Evolutionary conservation across 2,329 filamentous ascomycete species (phyloP), one percentile per base, ranked within the genome.

Genomic region (Hypoxylon sp.): DNA sequence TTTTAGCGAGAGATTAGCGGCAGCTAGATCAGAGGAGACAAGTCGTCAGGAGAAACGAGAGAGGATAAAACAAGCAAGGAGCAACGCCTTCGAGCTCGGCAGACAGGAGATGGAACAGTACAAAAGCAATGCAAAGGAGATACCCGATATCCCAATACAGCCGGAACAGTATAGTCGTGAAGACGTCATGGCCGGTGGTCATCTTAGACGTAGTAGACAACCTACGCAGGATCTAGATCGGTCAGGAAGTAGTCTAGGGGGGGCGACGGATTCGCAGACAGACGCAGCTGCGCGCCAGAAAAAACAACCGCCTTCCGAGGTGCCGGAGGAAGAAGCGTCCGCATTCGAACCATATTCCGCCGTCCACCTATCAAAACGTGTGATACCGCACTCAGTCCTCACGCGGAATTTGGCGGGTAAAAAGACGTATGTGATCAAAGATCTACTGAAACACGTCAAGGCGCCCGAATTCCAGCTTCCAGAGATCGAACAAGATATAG

Each of bases 301-400:
- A 59, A 77, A 72, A 65, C 67, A 68, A 13, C 61, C 72, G 32
- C 72, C 82, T 48, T 76, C 76, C 43, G 79, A 81, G 30, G 77
- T 80, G 3, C 74, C 79, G 3, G 79, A 82, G 30, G 80, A 83
- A 1, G 87, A 89, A 65, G 79, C 86, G 1, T 86, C 90, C 1
- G 87, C 88, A 49, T 97, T 96, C 74, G 96, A 99, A 74, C 87
- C 93, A 2, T 97, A 94, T 78, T 98, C 96, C 5, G 89, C 90
- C 30, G 84, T 94, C 38, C 94, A 98, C 76, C 86, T 99, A 13
- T 92, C 91, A 3, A 93, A 90, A 68, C 89, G 96, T 32, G 90
- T 93, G 38, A 86, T 98, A 49, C 92, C 94, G 1, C 94, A 98
- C 78, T 87, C 88, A 21, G 90, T 92, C 17, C 84, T 99, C 21